These are phyloP conservation scores for Nitzschia sp. DNA, from an alignment of 108 stramenopile genomes.

Conservation along the genomic window DNA sequence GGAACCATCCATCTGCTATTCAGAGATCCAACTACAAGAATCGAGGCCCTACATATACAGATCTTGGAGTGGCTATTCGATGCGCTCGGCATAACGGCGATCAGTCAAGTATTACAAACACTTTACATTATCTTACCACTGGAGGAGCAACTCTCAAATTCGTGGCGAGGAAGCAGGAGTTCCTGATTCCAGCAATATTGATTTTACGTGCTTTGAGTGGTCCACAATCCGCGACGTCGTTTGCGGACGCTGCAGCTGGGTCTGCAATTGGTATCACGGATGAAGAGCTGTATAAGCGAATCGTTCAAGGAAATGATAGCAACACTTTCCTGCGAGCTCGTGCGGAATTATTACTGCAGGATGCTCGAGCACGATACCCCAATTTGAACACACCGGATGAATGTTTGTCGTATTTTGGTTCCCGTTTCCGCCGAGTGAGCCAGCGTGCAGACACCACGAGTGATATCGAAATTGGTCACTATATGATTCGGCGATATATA, in stretches of 20 bases:
- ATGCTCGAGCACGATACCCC: constrained; percentile 75
- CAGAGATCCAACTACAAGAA: constrained; percentile 92
- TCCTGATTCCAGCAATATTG: constrained; percentile 91
- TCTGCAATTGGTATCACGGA: constrained; percentile 78
- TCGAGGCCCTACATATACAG: constrained; percentile 83
- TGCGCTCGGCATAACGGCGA: constrained; percentile 82
- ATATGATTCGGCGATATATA: constrained; percentile 84
- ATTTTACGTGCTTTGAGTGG: constrained; percentile 86
- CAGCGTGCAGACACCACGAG: constrained; percentile 61
- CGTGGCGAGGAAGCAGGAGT: constrained; percentile 90
- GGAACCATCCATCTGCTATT: constrained; percentile 92
- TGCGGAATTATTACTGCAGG: constrained; percentile 90
- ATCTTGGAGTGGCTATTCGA: constrained; percentile 84
- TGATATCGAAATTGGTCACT: constrained; percentile 89
- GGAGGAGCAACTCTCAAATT: constrained; percentile 95
- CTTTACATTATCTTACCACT: constrained; percentile 93
- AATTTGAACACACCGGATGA: constrained; percentile 86
- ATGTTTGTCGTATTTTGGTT: constrained; percentile 89
- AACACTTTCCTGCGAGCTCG: constrained; percentile 94
- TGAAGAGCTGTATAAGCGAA: constrained; percentile 87
- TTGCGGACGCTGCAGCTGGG: constrained; percentile 25
- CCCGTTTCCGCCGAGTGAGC: constrained; percentile 86
- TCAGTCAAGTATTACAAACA: constrained; percentile 91
- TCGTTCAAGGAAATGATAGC: constrained; percentile 80
- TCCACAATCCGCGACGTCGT: constrained; percentile 15